phyloP scores from a whole-genome alignment of 768 basidiomycete genomes.

The Suillus tomentosus region DNA sequence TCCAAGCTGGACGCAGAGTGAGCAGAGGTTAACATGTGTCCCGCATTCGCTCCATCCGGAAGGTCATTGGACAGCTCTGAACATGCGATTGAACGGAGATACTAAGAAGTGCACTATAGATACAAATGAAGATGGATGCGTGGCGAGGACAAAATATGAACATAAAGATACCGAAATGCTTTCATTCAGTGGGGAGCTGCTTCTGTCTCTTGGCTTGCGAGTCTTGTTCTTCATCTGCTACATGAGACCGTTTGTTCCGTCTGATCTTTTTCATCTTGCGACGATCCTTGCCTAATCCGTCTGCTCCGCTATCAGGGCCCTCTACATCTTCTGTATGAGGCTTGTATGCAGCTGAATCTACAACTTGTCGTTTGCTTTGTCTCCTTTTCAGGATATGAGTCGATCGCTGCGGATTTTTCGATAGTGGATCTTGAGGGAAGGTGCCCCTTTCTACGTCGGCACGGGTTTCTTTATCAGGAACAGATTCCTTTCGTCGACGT shows the following conservation, averaged over 20 bases:
- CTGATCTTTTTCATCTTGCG: slow-evolving; percentile 11
- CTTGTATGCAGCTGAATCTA: slow-evolving; percentile 40
- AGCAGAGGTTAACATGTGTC: background rate
- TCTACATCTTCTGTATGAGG: slow-evolving; percentile 32
- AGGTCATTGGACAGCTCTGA: slow-evolving; percentile 7
- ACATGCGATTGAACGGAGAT: slow-evolving; percentile 5
- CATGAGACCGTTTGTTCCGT: slow-evolving; percentile 15
- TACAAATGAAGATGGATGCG: slow-evolving; percentile 5
- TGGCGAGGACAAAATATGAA: slow-evolving; percentile 10
- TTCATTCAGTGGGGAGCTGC: background rate
- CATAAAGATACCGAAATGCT: slow-evolving; percentile 11
- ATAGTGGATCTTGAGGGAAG: background rate
- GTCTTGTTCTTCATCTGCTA: slow-evolving; percentile 4
- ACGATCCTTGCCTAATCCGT: slow-evolving; percentile 14
- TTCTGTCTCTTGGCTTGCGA: slow-evolving; percentile 13
- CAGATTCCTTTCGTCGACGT: slow-evolving; percentile 21
- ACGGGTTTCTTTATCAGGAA: slow-evolving; percentile 9
- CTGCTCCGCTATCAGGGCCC: slow-evolving; percentile 29
- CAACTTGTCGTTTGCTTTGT: slow-evolving; percentile 33
- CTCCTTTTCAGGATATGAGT: slow-evolving; percentile 13
- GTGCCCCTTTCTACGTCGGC: background rate
- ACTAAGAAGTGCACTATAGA: slow-evolving; percentile 5
- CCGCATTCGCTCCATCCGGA: background rate
- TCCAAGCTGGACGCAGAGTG: background rate
- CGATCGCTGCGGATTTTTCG: slow-evolving; percentile 4